Conservation (phyloP, 345 rosid genomes). For the Turnera subulata region DNA sequence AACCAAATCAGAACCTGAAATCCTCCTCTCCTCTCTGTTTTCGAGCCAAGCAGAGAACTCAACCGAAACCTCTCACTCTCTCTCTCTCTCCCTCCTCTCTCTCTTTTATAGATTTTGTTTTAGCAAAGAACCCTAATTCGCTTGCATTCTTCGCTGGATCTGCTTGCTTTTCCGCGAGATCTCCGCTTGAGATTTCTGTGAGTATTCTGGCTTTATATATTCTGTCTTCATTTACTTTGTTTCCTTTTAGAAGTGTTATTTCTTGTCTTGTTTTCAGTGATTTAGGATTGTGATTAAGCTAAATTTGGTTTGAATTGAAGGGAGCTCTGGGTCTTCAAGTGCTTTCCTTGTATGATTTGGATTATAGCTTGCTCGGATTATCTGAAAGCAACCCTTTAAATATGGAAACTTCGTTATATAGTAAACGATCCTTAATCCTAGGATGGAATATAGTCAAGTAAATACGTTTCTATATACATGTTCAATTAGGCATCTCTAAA, state of each 20-base stretch:
- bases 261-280: no score
- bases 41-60: no score
- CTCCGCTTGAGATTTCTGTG: conserved; percentile 16
- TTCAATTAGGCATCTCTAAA: no score
- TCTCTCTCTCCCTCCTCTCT: conserved; percentile 5
- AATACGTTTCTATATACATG: no score
- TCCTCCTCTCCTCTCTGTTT: conserved; percentile 8
- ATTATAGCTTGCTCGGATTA: background rate
- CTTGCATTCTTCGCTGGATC: background rate
- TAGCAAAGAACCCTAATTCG: background rate
- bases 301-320: background rate
- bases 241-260: no score
- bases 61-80: background rate
- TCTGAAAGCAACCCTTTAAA: background rate
- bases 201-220: conserved; percentile 4
- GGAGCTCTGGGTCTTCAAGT: background rate
- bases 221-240: background rate
- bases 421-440: background rate
- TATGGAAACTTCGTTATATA: no score
- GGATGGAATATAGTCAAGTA: no score
- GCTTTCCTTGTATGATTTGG: conserved; percentile 11
- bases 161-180: conserved; percentile 6
- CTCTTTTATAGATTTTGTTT: background rate
- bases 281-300: conserved; percentile 7
- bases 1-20: background rate